phyloP scores from a whole-genome alignment of 75 land plant species.

The Sequoiadendron giganteum region DNA sequence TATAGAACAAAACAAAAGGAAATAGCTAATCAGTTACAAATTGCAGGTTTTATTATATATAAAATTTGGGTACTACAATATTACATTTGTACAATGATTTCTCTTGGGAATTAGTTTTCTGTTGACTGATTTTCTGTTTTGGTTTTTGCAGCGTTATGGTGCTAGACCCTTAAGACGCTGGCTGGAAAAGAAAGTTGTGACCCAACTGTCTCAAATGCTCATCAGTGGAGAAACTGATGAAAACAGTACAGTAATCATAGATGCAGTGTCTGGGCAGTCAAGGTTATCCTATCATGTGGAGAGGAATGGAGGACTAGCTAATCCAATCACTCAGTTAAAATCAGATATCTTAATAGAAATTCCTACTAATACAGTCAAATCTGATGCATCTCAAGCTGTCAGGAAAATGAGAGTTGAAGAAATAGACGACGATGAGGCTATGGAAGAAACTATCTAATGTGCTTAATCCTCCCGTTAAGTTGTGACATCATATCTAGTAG shows the following conservation, averaged over 20 bases:
- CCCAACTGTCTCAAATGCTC: slow-evolving; percentile 86
- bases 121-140: not conserved
- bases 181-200: slow-evolving; percentile 95
- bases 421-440: slow-evolving; percentile 60
- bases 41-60: not conserved
- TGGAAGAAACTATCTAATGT: slow-evolving; percentile 28
- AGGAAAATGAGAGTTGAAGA: slow-evolving; percentile 88
- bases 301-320: slow-evolving; percentile 79
- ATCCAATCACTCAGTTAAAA: slow-evolving; percentile 67
- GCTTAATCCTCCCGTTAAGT: too few species aligned
- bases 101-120: not conserved
- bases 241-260: slow-evolving; percentile 88
- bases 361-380: slow-evolving; percentile 8
- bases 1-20: not conserved
- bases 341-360: slow-evolving; percentile 58
- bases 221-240: slow-evolving; percentile 87
- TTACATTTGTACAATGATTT: too few species aligned
- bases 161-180: slow-evolving; percentile 93
- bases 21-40: too few species aligned
- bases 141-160: slow-evolving; percentile 72
- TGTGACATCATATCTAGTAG: too few species aligned
- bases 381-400: slow-evolving; percentile 45
- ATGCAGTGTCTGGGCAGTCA: slow-evolving; percentile 38
- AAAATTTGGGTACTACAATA: not conserved
- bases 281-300: slow-evolving; percentile 60